Conservation (phyloP, 192 early-diverging fungal genomes). For the Coemansia sp. region DNA sequence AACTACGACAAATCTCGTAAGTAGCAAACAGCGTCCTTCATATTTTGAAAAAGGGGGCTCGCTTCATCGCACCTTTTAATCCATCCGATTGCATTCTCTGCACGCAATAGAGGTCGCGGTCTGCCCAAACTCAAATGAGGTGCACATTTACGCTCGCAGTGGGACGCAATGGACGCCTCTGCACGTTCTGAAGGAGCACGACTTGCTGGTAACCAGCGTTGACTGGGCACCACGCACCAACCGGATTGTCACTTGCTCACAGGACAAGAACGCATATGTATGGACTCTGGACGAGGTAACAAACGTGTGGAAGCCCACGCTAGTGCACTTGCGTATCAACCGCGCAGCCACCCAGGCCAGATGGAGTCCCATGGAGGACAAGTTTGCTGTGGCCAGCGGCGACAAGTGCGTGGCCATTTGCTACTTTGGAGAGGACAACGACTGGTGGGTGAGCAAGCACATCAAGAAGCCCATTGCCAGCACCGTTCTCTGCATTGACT, state of each 20-base stretch:
- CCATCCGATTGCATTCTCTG: not conserved
- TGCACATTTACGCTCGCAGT: constrained; percentile 78
- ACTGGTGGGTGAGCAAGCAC: constrained; percentile 97
- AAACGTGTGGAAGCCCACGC: constrained; percentile 78
- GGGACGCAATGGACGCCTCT: constrained; percentile 60
- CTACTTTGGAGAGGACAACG: constrained; percentile 93
- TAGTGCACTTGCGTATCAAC: constrained; percentile 93
- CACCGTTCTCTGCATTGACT: constrained; percentile 85
- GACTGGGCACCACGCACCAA: constrained; percentile 96
- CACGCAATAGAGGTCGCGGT: constrained; percentile 78
- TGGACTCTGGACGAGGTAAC: constrained; percentile 73
- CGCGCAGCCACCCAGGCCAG: constrained; percentile 90
- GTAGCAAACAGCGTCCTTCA: constrained; percentile 14
- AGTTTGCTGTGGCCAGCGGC: constrained; percentile 97
- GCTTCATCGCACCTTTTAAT: not conserved
- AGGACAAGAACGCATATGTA: constrained; percentile 98
- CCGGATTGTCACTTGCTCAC: constrained; percentile 94
- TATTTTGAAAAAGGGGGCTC: not conserved
- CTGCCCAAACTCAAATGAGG: constrained; percentile 86
- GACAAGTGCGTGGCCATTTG: constrained; percentile 88
- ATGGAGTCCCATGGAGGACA: constrained; percentile 95
- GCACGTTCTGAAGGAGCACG: constrained; percentile 84
- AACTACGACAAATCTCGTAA: constrained; percentile 86
- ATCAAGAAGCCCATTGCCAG: constrained; percentile 89
- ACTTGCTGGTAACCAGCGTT: constrained; percentile 90